phyloP scores from a whole-genome alignment of 345 rosid species.

The Sisymbrium irio region DNA sequence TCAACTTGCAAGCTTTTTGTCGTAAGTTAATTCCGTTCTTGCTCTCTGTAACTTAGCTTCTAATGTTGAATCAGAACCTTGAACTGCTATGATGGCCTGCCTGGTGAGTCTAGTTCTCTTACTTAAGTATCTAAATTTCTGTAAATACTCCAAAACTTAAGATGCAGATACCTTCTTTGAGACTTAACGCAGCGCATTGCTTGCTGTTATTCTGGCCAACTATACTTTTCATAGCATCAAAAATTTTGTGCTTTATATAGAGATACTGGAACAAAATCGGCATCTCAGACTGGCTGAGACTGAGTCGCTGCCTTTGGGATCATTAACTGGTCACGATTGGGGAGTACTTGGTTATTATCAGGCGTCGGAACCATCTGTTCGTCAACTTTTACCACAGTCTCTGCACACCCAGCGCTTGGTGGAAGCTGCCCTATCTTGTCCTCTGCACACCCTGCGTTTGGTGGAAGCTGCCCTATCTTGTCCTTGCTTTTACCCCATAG shows the following conservation, averaged over 20 bases:
- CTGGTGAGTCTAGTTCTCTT: slow-evolving; percentile 25
- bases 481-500: slow-evolving; percentile 52
- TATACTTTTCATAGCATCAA: slow-evolving; percentile 1
- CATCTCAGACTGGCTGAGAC: slow-evolving; percentile 24
- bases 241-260: slow-evolving; percentile 16
- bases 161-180: slow-evolving; percentile 41
- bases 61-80: slow-evolving; percentile 12
- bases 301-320: slow-evolving; percentile 12
- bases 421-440: slow-evolving; percentile 21
- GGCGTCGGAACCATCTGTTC: not conserved
- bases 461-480: slow-evolving; percentile 12
- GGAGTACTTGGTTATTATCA: slow-evolving; percentile 19
- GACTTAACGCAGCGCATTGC: slow-evolving; percentile 28
- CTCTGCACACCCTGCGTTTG: slow-evolving; percentile 25
- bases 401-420: slow-evolving; percentile 23
- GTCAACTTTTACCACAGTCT: slow-evolving; percentile 16
- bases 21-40: slow-evolving; percentile 5
- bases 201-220: slow-evolving; percentile 28
- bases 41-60: slow-evolving; percentile 8
- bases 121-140: not conserved
- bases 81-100: slow-evolving; percentile 7
- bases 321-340: not conserved
- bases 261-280: slow-evolving; percentile 10
- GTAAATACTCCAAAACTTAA: slow-evolving; percentile 26
- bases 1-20: slow-evolving; percentile 16